These are phyloP conservation scores for Cicer chorassanicum DNA, from an alignment of 306 rosid genomes.

Conservation along the genomic window DNA sequence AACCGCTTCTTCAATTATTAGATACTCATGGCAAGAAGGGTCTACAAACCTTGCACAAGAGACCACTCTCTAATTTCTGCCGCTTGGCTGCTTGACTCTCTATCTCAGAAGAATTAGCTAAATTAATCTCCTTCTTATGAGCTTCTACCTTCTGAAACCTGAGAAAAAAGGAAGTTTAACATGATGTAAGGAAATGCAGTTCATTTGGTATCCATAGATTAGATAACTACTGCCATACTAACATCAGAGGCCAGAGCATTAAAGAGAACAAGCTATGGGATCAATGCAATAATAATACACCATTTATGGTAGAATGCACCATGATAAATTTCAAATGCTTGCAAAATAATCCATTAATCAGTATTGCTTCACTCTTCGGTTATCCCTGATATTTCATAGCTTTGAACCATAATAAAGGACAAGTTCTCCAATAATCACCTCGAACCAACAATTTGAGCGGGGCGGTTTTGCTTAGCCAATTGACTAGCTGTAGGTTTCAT, in stretches of 20 bases:
- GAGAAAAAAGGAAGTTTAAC: slow-evolving; percentile 42
- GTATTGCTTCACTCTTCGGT: slow-evolving; percentile 12
- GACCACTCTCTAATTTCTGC: slow-evolving; percentile 90
- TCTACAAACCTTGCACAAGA: slow-evolving; percentile 67
- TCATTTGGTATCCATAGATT: slow-evolving; percentile 40
- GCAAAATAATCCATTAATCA: slow-evolving; percentile 31
- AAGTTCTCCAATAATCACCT: slow-evolving; percentile 62
- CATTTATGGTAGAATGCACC: slow-evolving; percentile 20
- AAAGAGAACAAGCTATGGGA: slow-evolving; percentile 28
- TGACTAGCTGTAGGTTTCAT: slow-evolving; percentile 97
- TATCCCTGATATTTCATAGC: slow-evolving; percentile 19
- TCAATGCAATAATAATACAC: slow-evolving; percentile 22
- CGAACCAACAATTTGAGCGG: slow-evolving; percentile 54
- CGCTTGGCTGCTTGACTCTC: slow-evolving; percentile 89
- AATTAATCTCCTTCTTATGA: slow-evolving; percentile 60
- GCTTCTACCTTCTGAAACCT: slow-evolving; percentile 67
- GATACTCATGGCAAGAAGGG: slow-evolving; percentile 35
- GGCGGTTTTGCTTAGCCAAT: slow-evolving; percentile 78
- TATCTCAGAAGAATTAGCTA: slow-evolving; percentile 56
- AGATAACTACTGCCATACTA: slow-evolving; percentile 31
- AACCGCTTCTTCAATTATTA: slow-evolving; percentile 23
- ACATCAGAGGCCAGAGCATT: slow-evolving; percentile 29
- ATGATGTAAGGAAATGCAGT: slow-evolving; percentile 28
- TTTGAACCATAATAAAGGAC: slow-evolving; percentile 19
- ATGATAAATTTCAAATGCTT: slow-evolving; percentile 37